phyloP scores from a whole-genome alignment of 257 asterid genomes.

The Jaltomata sinuosa region DNA sequence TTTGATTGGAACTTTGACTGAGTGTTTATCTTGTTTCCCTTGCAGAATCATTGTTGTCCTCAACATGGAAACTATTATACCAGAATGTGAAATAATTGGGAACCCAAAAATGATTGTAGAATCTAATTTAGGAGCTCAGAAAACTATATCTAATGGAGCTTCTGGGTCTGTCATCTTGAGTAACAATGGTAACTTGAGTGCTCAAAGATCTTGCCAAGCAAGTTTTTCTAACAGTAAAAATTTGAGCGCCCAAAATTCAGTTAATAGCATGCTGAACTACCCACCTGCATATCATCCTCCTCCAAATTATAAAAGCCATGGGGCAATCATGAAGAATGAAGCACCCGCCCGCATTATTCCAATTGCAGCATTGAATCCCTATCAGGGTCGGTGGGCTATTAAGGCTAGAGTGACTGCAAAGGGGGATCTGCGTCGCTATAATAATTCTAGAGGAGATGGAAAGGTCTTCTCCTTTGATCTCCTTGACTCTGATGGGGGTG shows the following conservation, averaged over 20 bases:
- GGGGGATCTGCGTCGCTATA: slow-evolving; percentile 81
- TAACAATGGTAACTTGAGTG: slow-evolving; percentile 22
- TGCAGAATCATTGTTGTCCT: slow-evolving; percentile 85
- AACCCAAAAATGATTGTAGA: slow-evolving; percentile 42
- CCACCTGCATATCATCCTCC: slow-evolving; percentile 89
- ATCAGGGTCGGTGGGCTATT: slow-evolving; percentile 98
- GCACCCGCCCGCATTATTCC: slow-evolving; percentile 96
- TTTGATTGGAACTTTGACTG: not conserved
- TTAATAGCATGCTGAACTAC: slow-evolving; percentile 36
- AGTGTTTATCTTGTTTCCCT: slow-evolving; percentile 3
- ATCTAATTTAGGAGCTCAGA: slow-evolving; percentile 38
- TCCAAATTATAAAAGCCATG: slow-evolving; percentile 69
- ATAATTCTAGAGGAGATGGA: slow-evolving; percentile 96
- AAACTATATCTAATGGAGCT: slow-evolving; percentile 21
- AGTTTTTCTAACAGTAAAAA: slow-evolving; percentile 23
- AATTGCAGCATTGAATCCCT: slow-evolving; percentile 87
- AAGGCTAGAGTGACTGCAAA: slow-evolving; percentile 97
- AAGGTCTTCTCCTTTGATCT: slow-evolving; percentile 94
- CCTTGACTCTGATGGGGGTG: slow-evolving; percentile 95
- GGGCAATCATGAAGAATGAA: slow-evolving; percentile 85
- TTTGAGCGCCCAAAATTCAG: slow-evolving; percentile 24
- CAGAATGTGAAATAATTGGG: slow-evolving; percentile 66
- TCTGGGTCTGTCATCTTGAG: slow-evolving; percentile 19
- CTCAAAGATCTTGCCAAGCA: slow-evolving; percentile 26
- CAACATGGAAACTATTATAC: slow-evolving; percentile 83